Percentiles rank a stretch among this genome's conserved stretches.
phyloP scores from a whole-genome alignment of 2,329 filamentous ascomycete species.

The Hymenoscyphus fructigenus region DNA sequence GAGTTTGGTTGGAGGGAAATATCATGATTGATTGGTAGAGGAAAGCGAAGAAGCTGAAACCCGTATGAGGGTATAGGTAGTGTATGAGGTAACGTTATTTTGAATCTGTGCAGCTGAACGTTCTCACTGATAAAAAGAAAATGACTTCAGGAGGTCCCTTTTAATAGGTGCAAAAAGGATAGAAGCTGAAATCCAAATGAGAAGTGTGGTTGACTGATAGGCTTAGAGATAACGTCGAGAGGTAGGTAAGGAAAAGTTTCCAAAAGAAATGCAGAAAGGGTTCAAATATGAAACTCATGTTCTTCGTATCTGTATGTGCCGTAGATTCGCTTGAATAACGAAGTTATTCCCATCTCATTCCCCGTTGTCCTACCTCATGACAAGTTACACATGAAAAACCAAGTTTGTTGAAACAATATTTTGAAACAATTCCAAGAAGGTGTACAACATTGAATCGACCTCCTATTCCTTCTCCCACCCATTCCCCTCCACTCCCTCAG shows the following conservation, averaged over 20 bases:
- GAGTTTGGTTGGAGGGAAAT: too few species aligned
- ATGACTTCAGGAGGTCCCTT: neutral
- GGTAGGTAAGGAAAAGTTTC: neutral
- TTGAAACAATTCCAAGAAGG: too few species aligned
- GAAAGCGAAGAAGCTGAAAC: neutral
- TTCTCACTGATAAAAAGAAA: neutral
- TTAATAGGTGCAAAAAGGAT: neutral
- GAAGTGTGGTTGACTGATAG: neutral
- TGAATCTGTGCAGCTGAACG: neutral
- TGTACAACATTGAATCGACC: too few species aligned
- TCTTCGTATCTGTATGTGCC: neutral
- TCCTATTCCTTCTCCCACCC: too few species aligned
- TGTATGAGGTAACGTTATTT: neutral
- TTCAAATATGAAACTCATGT: neutral
- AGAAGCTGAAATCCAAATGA: too few species aligned
- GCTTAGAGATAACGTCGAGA: neutral
- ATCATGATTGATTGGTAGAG: too few species aligned
- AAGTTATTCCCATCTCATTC: neutral
- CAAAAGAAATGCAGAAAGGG: neutral
- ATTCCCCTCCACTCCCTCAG: too few species aligned
- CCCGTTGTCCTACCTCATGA: too few species aligned
- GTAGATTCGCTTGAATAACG: neutral
- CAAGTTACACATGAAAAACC: too few species aligned
- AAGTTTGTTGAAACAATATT: too few species aligned
- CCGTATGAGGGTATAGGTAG: neutral